Percentiles rank a stretch among this genome's conserved stretches.
These are phyloP conservation scores for Cytidiella melzeri DNA, from an alignment of 768 basidiomycete genomes.

Conservation along the genomic window DNA sequence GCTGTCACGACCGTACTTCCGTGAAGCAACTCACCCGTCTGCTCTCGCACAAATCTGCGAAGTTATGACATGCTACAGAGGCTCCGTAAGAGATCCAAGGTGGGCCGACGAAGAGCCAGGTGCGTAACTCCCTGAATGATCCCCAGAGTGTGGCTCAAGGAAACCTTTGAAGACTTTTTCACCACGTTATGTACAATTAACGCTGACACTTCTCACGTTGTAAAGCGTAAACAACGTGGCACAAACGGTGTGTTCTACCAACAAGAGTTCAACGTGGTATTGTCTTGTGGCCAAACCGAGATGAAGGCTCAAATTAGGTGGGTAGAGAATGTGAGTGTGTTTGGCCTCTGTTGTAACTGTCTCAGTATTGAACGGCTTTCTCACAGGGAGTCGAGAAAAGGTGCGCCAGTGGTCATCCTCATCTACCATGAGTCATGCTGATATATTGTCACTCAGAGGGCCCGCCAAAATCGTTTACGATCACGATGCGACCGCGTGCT, in stretches of 20 bases:
- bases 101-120: conserved; percentile 32
- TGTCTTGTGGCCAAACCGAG: conserved; percentile 41
- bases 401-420: neutral
- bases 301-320: conserved; percentile 42
- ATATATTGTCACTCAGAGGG: conserved; percentile 2
- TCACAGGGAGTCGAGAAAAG: conserved; percentile 2
- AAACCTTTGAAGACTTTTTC: conserved; percentile 22
- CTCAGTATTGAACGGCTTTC: neutral
- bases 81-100: conserved; percentile 18
- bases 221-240: neutral
- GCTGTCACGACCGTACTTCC: neutral
- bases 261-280: conserved; percentile 32
- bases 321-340: conserved; percentile 27
- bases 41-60: conserved; percentile 19
- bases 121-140: conserved; percentile 9
- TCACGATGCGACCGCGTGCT: conserved; percentile 3
- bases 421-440: neutral
- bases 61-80: conserved; percentile 27
- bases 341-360: neutral
- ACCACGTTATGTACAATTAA: conserved; percentile 19
- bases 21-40: neutral
- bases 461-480: conserved; percentile 13
- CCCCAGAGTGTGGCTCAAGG: neutral
- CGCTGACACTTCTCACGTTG: conserved; percentile 26
- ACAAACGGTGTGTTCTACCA: conserved; percentile 19